Base-by-base conservation (phyloP, 2,329 filamentous ascomycete genomes). In the Sporothrix sp. region DNA sequence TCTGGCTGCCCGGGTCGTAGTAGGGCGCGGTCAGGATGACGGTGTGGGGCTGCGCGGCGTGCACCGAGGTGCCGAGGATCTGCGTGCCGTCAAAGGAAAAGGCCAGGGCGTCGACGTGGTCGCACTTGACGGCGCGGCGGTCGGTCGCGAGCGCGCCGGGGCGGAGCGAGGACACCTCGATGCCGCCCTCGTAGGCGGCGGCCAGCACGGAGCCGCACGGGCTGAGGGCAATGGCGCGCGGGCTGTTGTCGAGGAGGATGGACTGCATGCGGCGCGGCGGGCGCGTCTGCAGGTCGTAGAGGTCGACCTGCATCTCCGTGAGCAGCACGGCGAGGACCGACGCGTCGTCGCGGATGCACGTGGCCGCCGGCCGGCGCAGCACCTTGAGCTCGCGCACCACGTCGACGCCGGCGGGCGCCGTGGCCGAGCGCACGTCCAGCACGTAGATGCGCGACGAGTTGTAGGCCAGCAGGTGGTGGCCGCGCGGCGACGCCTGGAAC, bases 371-470 rank as follows among this genome's bases (percentile, higher is more conserved):
- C 28, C 87, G 77, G 47, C 87, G 78, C 55, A 84, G 69, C 40
- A 91, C 84, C 67, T 90, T 90, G 59, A 94, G 74, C 64, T 95
- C 87, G 56, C 88, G 78, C 62, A 78, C 78, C 28, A 91, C 83
- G 13, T 71, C 69, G 16, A 88, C 68, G 6, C 76, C 71, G 33
- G 78, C 66, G 2, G 42, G 36, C 10, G 43, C 21, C 6, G 35
- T 6, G 16, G 35, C 21, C 1, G 71, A 71, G 20, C 76, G 74
- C 3, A 86, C 71, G 62, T 91, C 82, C 47, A 95, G 70, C 30
- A 94, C 78, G 59, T 90, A 85, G 57, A 95, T 86, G 52, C 88
- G 76, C 11, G 87, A 90, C 33, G 88, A 94, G 65, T 87, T 94
- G 64, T 89, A 86, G 47, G 85, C 87, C 36, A 94, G 75, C 27